Conservation (phyloP, 2,329 filamentous ascomycete species). For the Ophiostoma novo-ulmi region DNA sequence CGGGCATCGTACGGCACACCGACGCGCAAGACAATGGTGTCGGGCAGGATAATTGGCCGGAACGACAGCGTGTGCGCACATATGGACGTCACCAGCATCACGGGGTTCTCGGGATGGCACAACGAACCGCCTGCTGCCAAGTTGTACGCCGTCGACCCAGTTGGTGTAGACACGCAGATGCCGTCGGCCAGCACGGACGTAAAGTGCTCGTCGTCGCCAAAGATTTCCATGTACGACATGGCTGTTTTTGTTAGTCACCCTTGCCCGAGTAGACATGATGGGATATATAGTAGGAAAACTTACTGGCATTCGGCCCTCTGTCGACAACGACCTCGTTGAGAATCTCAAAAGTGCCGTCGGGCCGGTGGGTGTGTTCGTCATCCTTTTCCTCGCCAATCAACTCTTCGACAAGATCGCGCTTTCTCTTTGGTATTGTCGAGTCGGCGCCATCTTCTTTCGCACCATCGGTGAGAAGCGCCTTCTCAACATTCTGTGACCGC, state of each 20-base stretch:
- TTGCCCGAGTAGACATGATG: neutral
- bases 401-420: conserved; percentile 74
- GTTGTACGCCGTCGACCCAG: conserved; percentile 92
- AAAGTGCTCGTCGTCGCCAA: conserved; percentile 92
- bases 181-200: conserved; percentile 91
- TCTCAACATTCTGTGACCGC: conserved; percentile 55
- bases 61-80: conserved; percentile 94
- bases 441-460: conserved; percentile 7
- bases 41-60: conserved; percentile 90
- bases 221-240: conserved; percentile 87
- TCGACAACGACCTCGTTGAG: conserved; percentile 97
- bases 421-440: conserved; percentile 29
- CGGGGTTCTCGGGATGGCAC: conserved; percentile 92
- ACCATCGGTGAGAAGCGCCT: neutral
- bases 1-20: conserved; percentile 93
- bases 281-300: neutral
- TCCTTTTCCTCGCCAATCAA: conserved; percentile 80
- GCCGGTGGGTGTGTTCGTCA: conserved; percentile 76
- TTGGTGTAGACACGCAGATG: conserved; percentile 88
- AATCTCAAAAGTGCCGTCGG: conserved; percentile 81
- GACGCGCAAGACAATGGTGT: conserved; percentile 87
- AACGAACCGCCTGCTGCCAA: conserved; percentile 91
- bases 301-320: conserved; percentile 68
- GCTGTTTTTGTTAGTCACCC: conserved; percentile 46
- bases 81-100: conserved; percentile 90